Evolutionary conservation across 176 grass and related monocot species (phyloP).

Genomic region (Triticum dicoccoides): DNA sequence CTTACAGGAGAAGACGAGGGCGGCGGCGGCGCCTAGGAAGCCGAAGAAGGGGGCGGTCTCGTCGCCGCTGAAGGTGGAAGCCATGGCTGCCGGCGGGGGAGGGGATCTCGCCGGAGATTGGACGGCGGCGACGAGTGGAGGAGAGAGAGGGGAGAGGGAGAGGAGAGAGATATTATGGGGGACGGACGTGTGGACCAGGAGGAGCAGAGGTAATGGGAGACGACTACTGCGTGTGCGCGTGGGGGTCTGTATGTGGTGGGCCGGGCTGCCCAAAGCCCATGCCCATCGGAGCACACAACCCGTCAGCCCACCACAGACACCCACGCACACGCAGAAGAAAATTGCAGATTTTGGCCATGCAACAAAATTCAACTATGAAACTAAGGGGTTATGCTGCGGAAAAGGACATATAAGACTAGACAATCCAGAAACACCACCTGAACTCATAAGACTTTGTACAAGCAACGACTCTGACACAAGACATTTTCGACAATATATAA

Average conservation of each 20-base stretch:
- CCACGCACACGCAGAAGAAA: too few species aligned
- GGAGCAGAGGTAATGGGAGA: not conserved
- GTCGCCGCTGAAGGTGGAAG: slow-evolving; percentile 70
- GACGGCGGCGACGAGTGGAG: not conserved
- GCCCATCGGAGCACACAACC: too few species aligned
- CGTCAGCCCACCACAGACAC: too few species aligned
- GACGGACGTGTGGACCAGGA: not conserved
- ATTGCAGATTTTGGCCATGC: too few species aligned
- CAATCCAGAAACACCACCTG: too few species aligned
- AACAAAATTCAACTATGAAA: too few species aligned
- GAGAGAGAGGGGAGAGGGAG: not conserved
- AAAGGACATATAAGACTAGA: too few species aligned
- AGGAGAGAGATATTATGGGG: not conserved
- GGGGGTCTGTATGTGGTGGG: not conserved
- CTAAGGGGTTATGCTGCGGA: too few species aligned
- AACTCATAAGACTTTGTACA: too few species aligned
- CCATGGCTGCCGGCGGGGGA: slow-evolving; percentile 11
- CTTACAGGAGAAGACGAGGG: slow-evolving; percentile 96
- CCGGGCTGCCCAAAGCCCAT: too few species aligned
- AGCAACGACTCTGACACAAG: too few species aligned
- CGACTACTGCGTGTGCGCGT: not conserved
- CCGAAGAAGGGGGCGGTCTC: slow-evolving; percentile 99
- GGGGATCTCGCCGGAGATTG: slow-evolving; percentile 10
- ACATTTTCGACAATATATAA: too few species aligned
- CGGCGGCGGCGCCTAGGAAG: slow-evolving; percentile 94